Evolutionary conservation across 352 stramenopile genomes (phyloP).

Genomic region (Globisporangium alternatum): DNA sequence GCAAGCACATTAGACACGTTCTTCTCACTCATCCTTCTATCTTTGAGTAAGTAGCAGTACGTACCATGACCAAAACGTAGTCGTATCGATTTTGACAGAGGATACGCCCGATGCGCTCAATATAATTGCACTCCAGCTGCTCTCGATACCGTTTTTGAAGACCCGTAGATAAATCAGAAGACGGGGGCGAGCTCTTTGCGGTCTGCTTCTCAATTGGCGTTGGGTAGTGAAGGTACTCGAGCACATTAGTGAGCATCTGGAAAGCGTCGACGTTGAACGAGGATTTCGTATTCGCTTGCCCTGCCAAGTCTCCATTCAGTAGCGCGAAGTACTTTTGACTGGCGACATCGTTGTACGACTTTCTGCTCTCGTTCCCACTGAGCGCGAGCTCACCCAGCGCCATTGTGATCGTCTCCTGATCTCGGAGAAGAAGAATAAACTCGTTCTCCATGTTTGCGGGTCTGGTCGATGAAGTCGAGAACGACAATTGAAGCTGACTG

Average conservation of each 20-base stretch:
- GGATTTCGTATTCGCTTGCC: conserved; percentile 18
- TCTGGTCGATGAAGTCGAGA: background rate
- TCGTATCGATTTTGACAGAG: conserved; percentile 40
- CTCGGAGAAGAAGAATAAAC: background rate
- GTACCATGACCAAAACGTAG: conserved; percentile 53
- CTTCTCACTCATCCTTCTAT: conserved; percentile 1
- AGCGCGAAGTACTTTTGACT: conserved; percentile 45
- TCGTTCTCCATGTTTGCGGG: background rate
- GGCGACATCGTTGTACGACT: conserved; percentile 20
- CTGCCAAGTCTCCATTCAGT: conserved; percentile 8
- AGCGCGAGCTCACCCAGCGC: conserved; percentile 38
- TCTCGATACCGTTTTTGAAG: conserved; percentile 8
- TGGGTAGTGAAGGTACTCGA: conserved; percentile 34
- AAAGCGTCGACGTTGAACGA: conserved; percentile 55
- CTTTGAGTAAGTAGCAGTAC: conserved; percentile 11
- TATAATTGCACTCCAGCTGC: conserved; percentile 40
- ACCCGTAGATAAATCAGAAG: background rate
- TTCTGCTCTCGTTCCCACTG: conserved; percentile 33
- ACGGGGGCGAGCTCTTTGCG: background rate
- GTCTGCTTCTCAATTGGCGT: conserved; percentile 10
- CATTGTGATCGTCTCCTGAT: conserved; percentile 28
- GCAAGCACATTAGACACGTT: background rate
- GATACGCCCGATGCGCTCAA: conserved; percentile 50
- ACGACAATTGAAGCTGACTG: conserved; percentile 11
- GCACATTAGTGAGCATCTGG: conserved; percentile 37